Base-by-base conservation (phyloP, 2,329 filamentous ascomycete species). In the Fusarium transvaalense region DNA sequence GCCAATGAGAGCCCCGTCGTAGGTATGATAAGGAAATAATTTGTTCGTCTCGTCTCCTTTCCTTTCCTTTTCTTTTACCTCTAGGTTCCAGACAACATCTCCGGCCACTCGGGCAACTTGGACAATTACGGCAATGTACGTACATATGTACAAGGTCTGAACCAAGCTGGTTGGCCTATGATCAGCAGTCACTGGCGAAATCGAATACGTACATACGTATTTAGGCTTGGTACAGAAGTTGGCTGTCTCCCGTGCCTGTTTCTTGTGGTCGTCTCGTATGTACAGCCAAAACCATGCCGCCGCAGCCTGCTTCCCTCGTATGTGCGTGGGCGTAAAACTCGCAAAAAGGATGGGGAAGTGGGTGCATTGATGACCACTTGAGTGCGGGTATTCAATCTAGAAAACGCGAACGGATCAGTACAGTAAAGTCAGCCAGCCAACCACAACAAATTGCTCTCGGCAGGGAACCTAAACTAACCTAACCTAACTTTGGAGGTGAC, bases 291-390 rank as follows among this genome's bases (percentile, higher is more conserved):
- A 72, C 61, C 63, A 68, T 73, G 61, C 54, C 63, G 62, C 66
- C 66, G 68, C 66, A 71, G 66, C 68, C 57, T 72, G 59, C 41
- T 73, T 69, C 62, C 58, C 66, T 69, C 66, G 66, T 71, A 73
- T 66, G 64, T 68, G 51, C 52, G 61, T 69, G 53, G 55, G 61
- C 43, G 55, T 53, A 62, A 58, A 69, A 63, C 61, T 68, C 41
- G 34, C 31, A 34, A 50, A 60, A 64, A 58, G 51, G 56, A 69
- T 59, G 59, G 55, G 46, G 42, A 62, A 62, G 66, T 64, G 65
- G 62, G 31, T 64, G 70, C 64, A 64, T 60, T 72, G 69, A 66
- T 69, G 61, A 66, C 64, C 60, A 65, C 50, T 68, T 42, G 52
- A 52, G 60, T 63, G 32, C 35, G 52, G 52, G 56, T 53, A 56